These are phyloP conservation scores for Phoma herbarum DNA, from an alignment of 2,329 filamentous ascomycete genomes.

Conservation along the genomic window DNA sequence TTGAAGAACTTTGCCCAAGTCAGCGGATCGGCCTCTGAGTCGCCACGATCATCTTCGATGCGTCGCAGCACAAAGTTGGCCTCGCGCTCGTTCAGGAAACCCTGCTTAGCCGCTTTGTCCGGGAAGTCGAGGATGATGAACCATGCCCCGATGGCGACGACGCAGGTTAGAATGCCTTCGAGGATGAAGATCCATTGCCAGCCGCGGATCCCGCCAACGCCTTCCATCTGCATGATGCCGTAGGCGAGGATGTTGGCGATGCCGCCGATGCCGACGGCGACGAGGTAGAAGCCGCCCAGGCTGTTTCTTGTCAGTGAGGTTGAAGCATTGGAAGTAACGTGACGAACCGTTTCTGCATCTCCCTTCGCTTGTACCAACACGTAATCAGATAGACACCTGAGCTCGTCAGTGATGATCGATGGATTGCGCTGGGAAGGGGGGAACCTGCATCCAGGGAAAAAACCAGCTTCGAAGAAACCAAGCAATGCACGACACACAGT, in stretches of 20 bases:
- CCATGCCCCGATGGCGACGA: conserved; percentile 37
- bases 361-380: conserved; percentile 40
- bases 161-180: conserved; percentile 39
- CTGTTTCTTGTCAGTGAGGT: conserved; percentile 16
- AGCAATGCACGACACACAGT: conserved; percentile 34
- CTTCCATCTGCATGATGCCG: conserved; percentile 42
- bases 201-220: conserved; percentile 30
- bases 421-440: no score
- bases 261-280: conserved; percentile 39
- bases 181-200: conserved; percentile 46
- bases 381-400: conserved; percentile 34
- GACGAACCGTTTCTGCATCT: conserved; percentile 36
- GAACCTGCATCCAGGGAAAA: conserved; percentile 38
- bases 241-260: conserved; percentile 41
- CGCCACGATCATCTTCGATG: conserved; percentile 38
- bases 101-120: conserved; percentile 35
- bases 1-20: conserved; percentile 31
- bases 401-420: background rate
- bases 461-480: conserved; percentile 38
- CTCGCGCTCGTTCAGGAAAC: conserved; percentile 33
- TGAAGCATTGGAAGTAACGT: no score
- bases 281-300: conserved; percentile 35
- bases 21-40: conserved; percentile 34
- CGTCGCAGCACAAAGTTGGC: conserved; percentile 30
- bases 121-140: conserved; percentile 43